Evolutionary conservation across 2,329 filamentous ascomycete species (phyloP), one percentile per base, ranked within the genome.

Genomic region (Dothidotthia symphoricarpi): DNA sequence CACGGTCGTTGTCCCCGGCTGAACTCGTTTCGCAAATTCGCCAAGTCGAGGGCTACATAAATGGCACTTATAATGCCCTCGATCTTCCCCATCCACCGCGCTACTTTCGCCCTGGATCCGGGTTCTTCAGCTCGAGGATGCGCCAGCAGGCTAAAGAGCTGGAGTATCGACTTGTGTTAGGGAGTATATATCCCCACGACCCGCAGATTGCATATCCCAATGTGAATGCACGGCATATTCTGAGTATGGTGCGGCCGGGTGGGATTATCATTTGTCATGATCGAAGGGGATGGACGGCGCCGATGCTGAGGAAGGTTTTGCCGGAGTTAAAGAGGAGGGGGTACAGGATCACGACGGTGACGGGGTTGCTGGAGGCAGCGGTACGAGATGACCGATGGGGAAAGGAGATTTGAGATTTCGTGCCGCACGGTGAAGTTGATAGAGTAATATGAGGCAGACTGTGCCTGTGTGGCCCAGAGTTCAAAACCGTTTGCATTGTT

Each of bases 211-310:
- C 73, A 8, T 83, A 78, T 56, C 76, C 80, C 51, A 70, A 72
- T 47, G 51, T 89, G 35, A 95, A 95, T 67, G 83, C 86, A 6
- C 74, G 72, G 49, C 88, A 95, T 69, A 79, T 95, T 3, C 65
- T 95, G 52, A 88, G 86, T 68, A 88, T 89, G 84, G 73, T 85
- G 24, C 73, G 78, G 31, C 82, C 85, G 0, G 89, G 89, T 0
- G 83, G 79, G 17, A 84, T 95, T 40, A 82, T 95, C 45, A 83
- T 95, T 34, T 90, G 88, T 59, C 89, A 95, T 69, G 89, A 95
- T 69, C 67, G 88, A 49, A 75, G 89, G 57, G 71, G 75, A n/a
- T 95, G 89, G 86, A 94, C 88, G 16, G 74, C 77, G 31, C 84
- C 86, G 1, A 93, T 95, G 86, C 61, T 95, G 66, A 71, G 73